phyloP scores from a whole-genome alignment of 176 grass and related monocot species.

The Stipa capillata region DNA sequence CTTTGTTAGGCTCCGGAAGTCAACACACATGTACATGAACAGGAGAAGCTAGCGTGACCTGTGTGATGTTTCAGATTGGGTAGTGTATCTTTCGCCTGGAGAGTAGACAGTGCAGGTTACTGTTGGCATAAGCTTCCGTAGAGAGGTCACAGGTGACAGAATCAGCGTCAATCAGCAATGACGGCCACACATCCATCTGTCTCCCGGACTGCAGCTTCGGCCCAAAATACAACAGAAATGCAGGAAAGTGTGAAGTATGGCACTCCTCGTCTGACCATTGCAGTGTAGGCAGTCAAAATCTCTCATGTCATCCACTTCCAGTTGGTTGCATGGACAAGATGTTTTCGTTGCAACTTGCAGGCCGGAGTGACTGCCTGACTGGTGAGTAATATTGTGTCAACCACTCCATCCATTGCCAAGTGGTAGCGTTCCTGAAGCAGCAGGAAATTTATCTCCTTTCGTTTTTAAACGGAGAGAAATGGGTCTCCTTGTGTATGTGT shows the following conservation, averaged over 20 bases:
- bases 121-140: slow-evolving; percentile 16
- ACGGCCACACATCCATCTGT: neutral
- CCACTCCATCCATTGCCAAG: neutral
- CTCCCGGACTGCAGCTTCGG: neutral
- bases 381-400: neutral
- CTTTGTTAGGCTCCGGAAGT: neutral
- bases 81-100: neutral
- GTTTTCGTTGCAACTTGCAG: neutral
- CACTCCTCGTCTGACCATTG: neutral
- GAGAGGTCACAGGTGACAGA: neutral
- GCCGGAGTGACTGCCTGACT: neutral
- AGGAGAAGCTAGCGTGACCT: no score
- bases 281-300: neutral
- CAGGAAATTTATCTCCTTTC: no score
- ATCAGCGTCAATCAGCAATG: neutral
- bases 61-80: neutral
- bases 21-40: slow-evolving; percentile 3
- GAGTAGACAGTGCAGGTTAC: neutral
- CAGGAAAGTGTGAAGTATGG: neutral
- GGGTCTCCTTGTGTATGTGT: neutral
- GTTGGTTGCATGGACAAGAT: neutral
- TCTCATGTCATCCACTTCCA: no score
- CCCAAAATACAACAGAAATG: neutral
- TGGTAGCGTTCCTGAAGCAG: neutral
- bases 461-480: no score